These are phyloP conservation scores for Aristolochia fimbriata DNA, from an alignment of 164 flowering plant species.

Conservation along the genomic window DNA sequence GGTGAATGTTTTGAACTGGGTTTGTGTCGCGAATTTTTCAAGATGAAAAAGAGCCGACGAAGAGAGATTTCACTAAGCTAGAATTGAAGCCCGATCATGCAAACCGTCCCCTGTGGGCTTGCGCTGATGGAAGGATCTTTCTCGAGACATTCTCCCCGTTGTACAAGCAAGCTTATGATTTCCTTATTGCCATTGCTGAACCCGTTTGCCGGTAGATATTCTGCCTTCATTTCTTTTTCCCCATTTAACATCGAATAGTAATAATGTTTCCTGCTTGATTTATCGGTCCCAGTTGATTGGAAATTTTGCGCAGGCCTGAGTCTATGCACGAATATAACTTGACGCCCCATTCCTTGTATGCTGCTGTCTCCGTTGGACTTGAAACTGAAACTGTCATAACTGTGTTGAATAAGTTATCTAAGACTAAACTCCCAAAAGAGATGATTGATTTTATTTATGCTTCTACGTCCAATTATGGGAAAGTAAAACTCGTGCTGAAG, in stretches of 20 bases:
- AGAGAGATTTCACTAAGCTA: conserved; percentile 73
- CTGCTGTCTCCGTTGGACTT: conserved; percentile 94
- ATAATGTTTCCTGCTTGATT: too few species aligned
- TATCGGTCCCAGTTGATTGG: not conserved
- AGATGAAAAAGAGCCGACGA: conserved; percentile 33
- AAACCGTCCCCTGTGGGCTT: conserved; percentile 93
- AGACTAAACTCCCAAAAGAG: conserved; percentile 63
- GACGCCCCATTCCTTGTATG: conserved; percentile 86
- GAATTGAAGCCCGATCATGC: conserved; percentile 81
- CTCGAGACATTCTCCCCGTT: conserved; percentile 82
- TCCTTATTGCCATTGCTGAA: conserved; percentile 95
- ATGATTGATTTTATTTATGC: conserved; percentile 74
- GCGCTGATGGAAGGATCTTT: conserved; percentile 88
- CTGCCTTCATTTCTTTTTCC: too few species aligned
- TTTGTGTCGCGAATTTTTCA: not conserved
- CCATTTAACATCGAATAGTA: too few species aligned
- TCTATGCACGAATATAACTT: conserved; percentile 87
- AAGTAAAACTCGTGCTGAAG: conserved; percentile 93
- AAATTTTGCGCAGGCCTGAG: conserved; percentile 49
- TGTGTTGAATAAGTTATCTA: conserved; percentile 59
- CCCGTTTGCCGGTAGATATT: conserved; percentile 85
- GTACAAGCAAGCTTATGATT: conserved; percentile 94
- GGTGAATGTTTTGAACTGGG: not conserved
- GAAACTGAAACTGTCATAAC: conserved; percentile 76
- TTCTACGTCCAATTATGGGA: conserved; percentile 94